Base-by-base conservation (phyloP, 805 yeast genomes). In the Yarrowia sp. region DNA sequence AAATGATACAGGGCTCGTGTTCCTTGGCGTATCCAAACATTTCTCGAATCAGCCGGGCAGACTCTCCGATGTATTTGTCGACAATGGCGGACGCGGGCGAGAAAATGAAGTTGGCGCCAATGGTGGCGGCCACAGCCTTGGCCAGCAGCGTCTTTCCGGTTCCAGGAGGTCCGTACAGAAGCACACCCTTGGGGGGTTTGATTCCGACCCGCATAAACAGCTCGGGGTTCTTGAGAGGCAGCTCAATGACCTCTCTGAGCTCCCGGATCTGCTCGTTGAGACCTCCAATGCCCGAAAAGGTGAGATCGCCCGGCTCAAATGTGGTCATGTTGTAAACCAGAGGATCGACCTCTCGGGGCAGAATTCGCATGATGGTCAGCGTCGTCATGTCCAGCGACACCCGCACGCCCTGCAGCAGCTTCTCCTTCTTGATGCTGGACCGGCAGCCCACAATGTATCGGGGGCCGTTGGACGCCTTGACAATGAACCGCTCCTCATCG, bases 81-180 rank as follows among this genome's bases (percentile, higher is more conserved):
- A 93, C 99, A 74, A 93, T 93, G 55, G 97, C 98, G 11, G 97
- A 89, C 0, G 98, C 98, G 11, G 98, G 98, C n/a, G 96, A 89
- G 73, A 95, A 95, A 68, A 93, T 93, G 79, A 93, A 93, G 78
- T 93, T 93, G 41, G 98, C 98, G 65, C 98, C 98, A 73, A 95
- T 91, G 4, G 98, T 95, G 48, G 98, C 98, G 5, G 99, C 98
- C 50, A 92, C 98, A 0, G 98, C 98, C 74, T 95, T 92, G 15
- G 99, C 99, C 73, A 93, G 82, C 66, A 93, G 80, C 0, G 99
- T 93, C 76, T 93, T 93, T 74, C 99, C 98, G 0, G 99, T 95
- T 72, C 99, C 99, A 28, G 99, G 99, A 7, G 99, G 99, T 8
- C 99, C 99, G 74, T 95, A 95, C 62, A 95, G 81, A 68, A 95